phyloP scores from a whole-genome alignment of 2,329 filamentous ascomycete genomes.

The Fusarium phyllophilum region DNA sequence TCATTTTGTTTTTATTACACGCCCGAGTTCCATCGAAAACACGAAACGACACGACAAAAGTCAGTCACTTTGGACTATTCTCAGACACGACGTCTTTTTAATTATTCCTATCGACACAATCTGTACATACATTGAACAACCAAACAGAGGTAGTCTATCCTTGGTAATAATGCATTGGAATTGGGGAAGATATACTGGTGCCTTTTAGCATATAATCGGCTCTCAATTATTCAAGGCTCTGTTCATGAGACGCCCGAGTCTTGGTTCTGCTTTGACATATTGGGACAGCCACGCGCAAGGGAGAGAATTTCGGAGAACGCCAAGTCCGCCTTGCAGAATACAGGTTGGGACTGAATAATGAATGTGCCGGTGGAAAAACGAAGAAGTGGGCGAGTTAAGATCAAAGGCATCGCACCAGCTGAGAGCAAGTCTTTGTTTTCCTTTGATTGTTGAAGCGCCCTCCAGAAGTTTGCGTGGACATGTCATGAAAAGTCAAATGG shows the following conservation, averaged over 20 bases:
- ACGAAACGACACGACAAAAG: slow-evolving; percentile 44
- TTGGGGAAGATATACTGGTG: slow-evolving; percentile 44
- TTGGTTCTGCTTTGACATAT: slow-evolving; percentile 18
- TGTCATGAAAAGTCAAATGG: slow-evolving; percentile 12
- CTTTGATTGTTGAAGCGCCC: slow-evolving; percentile 25
- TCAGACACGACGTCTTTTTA: slow-evolving; percentile 44
- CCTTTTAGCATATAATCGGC: slow-evolving; percentile 48
- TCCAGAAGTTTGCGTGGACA: slow-evolving; percentile 4
- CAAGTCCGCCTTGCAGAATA: slow-evolving; percentile 13
- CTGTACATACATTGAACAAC: slow-evolving; percentile 51
- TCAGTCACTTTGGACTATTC: slow-evolving; percentile 49
- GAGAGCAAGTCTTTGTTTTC: slow-evolving; percentile 31
- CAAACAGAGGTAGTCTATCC: slow-evolving; percentile 49
- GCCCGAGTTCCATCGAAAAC: slow-evolving; percentile 37
- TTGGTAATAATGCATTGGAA: slow-evolving; percentile 62
- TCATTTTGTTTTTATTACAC: slow-evolving; percentile 40
- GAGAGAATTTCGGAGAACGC: slow-evolving; percentile 4
- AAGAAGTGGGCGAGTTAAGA: slow-evolving; percentile 34
- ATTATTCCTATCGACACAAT: slow-evolving; percentile 43
- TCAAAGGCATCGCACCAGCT: slow-evolving; percentile 26
- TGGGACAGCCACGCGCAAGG: slow-evolving; percentile 3
- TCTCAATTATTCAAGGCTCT: slow-evolving; percentile 26
- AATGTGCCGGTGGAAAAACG: slow-evolving; percentile 19
- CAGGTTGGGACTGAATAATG: slow-evolving; percentile 7
- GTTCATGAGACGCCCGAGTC: slow-evolving; percentile 12